Evolutionary conservation across 1,139 yeast species (phyloP).

Genomic region (Nematodospora anomalae): DNA sequence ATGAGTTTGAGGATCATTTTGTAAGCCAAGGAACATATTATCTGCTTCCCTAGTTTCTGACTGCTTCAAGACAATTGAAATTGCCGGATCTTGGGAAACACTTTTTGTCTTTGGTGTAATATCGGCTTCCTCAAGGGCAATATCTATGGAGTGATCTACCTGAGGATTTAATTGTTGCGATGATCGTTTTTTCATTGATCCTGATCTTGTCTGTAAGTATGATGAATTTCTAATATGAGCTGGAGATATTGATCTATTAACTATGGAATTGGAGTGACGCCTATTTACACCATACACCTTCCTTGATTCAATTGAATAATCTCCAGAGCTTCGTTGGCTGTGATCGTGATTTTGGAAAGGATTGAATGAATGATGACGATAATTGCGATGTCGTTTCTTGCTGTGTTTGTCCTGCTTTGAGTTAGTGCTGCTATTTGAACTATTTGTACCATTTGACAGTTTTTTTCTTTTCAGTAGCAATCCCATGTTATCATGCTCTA

Average conservation of each 20-base stretch:
- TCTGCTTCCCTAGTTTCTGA: neutral
- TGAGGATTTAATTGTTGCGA: too few species aligned
- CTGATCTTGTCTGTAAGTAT: neutral
- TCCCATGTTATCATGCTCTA: conserved; percentile 9
- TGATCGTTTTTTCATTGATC: conserved; percentile 1
- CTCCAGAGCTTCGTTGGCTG: conserved; percentile 4
- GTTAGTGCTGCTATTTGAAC: neutral
- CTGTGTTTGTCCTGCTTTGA: neutral
- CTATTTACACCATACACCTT: neutral
- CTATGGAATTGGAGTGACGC: neutral
- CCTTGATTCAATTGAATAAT: conserved; percentile 7
- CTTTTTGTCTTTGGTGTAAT: too few species aligned
- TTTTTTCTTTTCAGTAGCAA: conserved; percentile 9
- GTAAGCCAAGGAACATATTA: conserved; percentile 1
- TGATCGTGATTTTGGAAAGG: conserved; percentile 5
- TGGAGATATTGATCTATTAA: neutral
- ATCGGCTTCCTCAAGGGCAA: too few species aligned
- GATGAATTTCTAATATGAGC: neutral
- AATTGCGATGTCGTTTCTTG: conserved; percentile 1
- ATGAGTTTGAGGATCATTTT: conserved; percentile 1
- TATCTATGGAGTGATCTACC: too few species aligned
- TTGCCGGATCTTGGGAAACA: conserved; percentile 5
- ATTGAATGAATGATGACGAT: conserved; percentile 2
- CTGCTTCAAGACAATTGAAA: conserved; percentile 4
- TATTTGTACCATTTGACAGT: conserved; percentile 3